These are phyloP conservation scores for Telopea speciosissima DNA, from an alignment of 177 flowering plant genomes.

Conservation along the genomic window DNA sequence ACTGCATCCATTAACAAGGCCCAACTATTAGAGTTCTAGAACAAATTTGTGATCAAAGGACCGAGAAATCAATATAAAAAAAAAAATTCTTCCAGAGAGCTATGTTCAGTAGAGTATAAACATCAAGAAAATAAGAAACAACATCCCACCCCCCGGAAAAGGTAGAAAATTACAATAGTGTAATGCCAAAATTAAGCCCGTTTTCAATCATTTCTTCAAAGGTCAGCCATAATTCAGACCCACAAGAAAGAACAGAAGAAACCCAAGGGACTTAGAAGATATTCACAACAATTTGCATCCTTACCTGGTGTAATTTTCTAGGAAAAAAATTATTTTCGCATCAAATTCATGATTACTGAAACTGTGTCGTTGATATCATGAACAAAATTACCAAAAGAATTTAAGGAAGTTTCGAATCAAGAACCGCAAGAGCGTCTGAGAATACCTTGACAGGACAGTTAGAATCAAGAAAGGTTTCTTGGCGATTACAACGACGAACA, in stretches of 20 bases:
- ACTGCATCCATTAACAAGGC: slow-evolving; percentile 33
- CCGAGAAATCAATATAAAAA: not conserved
- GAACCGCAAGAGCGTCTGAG: not conserved
- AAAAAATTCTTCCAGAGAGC: not conserved
- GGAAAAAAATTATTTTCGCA: not conserved
- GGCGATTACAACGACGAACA: slow-evolving; percentile 75
- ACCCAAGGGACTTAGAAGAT: not conserved
- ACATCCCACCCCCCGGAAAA: no score
- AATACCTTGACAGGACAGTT: slow-evolving; percentile 76
- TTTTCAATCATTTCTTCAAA: not conserved
- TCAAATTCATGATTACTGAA: not conserved
- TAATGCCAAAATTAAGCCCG: not conserved
- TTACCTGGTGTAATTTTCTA: not conserved
- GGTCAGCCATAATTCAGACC: not conserved
- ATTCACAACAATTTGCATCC: not conserved
- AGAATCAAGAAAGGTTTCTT: slow-evolving; percentile 84
- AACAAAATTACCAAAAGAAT: not conserved
- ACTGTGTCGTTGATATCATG: not conserved
- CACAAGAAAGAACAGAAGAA: not conserved
- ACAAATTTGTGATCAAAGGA: not conserved
- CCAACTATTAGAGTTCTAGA: slow-evolving; percentile 3
- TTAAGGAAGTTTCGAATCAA: not conserved
- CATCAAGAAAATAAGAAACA: not conserved
- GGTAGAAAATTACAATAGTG: no score
- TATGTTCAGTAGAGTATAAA: not conserved